Percentiles rank a stretch among this genome's conserved stretches.
These are phyloP conservation scores for Arxiozyma telluris DNA, from an alignment of 1,139 yeast genomes.

Conservation along the genomic window DNA sequence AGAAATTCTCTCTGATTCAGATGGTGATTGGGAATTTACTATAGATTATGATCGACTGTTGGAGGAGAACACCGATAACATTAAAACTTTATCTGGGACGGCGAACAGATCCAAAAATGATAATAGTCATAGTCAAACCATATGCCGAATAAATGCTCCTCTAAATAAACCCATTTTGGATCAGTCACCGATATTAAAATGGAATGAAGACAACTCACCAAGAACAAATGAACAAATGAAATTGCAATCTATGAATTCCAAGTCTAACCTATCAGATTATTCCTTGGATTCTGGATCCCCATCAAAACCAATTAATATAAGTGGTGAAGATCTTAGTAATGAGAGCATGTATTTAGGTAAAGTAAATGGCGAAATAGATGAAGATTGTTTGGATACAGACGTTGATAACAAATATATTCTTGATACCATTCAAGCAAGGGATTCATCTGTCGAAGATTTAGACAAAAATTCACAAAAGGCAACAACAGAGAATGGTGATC, in stretches of 20 bases:
- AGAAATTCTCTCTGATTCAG: conserved; percentile 17
- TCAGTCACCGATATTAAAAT: neutral
- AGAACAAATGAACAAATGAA: neutral
- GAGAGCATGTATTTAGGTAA: neutral
- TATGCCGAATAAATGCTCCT: neutral
- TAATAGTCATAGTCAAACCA: neutral
- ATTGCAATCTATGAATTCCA: neutral
- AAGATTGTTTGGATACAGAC: neutral
- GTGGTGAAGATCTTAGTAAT: neutral
- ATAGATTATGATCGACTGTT: neutral
- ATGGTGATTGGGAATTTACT: conserved; percentile 19
- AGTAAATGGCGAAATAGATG: neutral
- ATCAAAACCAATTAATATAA: neutral
- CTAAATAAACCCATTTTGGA: neutral
- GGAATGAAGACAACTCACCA: neutral
- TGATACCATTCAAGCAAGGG: neutral
- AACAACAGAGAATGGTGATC: neutral
- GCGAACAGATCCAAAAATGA: conserved; percentile 1
- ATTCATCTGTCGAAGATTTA: neutral
- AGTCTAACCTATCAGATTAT: neutral
- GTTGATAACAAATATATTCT: neutral
- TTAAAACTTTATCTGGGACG: neutral
- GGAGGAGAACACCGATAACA: neutral
- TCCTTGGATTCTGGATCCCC: neutral
- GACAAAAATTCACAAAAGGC: neutral